Conservation (phyloP, 2,329 filamentous ascomycete genomes). For the Xylogone sp. region DNA sequence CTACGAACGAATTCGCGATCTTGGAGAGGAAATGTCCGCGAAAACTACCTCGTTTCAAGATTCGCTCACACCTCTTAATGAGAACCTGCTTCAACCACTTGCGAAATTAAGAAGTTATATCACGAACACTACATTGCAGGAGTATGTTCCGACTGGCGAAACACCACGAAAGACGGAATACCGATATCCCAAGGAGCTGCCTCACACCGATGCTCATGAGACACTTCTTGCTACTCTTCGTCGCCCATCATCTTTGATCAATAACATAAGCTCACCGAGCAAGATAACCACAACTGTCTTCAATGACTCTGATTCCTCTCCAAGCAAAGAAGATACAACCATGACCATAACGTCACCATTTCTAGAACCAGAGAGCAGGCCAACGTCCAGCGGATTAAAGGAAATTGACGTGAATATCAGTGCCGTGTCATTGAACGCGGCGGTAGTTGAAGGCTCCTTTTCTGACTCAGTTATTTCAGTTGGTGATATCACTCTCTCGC, state of each 20-base stretch:
- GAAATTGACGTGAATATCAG: slow-evolving; percentile 45
- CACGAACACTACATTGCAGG: slow-evolving; percentile 58
- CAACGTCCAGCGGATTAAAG: slow-evolving; percentile 39
- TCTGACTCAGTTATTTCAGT: not conserved
- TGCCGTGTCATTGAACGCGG: slow-evolving; percentile 28
- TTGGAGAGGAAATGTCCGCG: slow-evolving; percentile 64
- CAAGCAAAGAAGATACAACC: slow-evolving; percentile 17
- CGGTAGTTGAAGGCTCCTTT: slow-evolving; percentile 8
- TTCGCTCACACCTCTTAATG: slow-evolving; percentile 56
- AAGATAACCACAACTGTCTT: slow-evolving; percentile 33
- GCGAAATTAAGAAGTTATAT: slow-evolving; percentile 68
- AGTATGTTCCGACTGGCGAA: slow-evolving; percentile 81
- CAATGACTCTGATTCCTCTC: slow-evolving; percentile 23
- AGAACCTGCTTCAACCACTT: slow-evolving; percentile 66
- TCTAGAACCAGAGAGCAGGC: slow-evolving; percentile 9
- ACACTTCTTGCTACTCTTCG: slow-evolving; percentile 47
- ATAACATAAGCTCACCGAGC: slow-evolving; percentile 22
- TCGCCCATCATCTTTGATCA: slow-evolving; percentile 34
- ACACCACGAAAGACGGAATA: slow-evolving; percentile 83
- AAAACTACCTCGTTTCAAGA: slow-evolving; percentile 56
- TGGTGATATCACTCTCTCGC: not conserved
- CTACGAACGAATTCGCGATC: slow-evolving; percentile 61
- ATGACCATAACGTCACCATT: slow-evolving; percentile 11
- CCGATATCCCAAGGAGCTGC: slow-evolving; percentile 73
- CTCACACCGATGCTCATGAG: slow-evolving; percentile 66